Base-by-base conservation (phyloP, 352 stramenopile genomes). In the Phytophthora kernoviae region DNA sequence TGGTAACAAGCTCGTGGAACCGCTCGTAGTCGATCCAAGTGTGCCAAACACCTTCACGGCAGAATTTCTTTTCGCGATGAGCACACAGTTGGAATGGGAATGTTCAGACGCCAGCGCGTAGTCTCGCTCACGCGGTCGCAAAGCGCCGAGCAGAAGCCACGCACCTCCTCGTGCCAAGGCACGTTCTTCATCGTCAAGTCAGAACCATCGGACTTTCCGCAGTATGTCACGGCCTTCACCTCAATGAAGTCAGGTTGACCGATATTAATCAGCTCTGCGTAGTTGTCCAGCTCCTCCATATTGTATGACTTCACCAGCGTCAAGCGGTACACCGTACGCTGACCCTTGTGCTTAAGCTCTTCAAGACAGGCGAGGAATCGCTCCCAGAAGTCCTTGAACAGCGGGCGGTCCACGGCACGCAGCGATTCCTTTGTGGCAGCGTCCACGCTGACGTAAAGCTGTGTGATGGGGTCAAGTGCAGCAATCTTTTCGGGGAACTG, bases 21-120 rank as follows among this genome's bases (percentile, higher is more conserved):
- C 96, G 97, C 34, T 97, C 87, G 71, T 99, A 99, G 79, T 99
- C 91, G 67, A 99, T 99, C 97, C 97, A 99, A 42, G 97, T 99
- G 69, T 98, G 90, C 97, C 97, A 99, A 53, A 90, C 80, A 65
- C 89, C 92, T 20, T 96, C 82, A 24, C 86, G 84, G 56, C 81
- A 84, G 61, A 96, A 97, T 42, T 88, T 88, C 53, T 85, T 91
- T 97, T 92, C 6, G 97, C 96, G 26, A 99, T 79, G 17, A 99
- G 77, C 20, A 99, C 96, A 59, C 91, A 98, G 61, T 96, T 98
- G 5, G 93, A 98, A 76, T 99, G 97, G 34, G 97, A 88, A 68
- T 99, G 97, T 71, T 98, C 93, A 39, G 95, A 97, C 21, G 95
- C 95, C 22, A 98, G 78, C 17, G 86, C 95, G 69, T 99, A 99